Percentiles rank a stretch among this genome's conserved stretches.
Evolutionary conservation across 495 filamentous ascomycete species (phyloP).

Genomic region (Neurospora sp.): DNA sequence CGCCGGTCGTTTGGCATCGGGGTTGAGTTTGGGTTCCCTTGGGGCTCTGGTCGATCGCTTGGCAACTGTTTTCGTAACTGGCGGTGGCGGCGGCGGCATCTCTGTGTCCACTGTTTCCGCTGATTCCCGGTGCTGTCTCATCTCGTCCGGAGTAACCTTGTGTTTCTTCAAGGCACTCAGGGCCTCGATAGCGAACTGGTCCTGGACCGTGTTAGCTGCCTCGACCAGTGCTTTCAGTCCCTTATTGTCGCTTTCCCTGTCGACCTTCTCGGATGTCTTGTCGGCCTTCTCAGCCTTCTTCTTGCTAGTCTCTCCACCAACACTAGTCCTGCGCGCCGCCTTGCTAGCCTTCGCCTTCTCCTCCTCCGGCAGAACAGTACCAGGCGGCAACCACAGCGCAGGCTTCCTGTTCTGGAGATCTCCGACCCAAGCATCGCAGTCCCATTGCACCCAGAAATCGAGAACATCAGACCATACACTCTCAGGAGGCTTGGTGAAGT

Average conservation of each 20-base stretch:
- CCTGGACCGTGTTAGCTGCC: not conserved
- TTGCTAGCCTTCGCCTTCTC: conserved; percentile 20
- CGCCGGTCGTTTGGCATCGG: conserved; percentile 23
- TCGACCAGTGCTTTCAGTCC: not conserved
- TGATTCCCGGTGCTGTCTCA: not conserved
- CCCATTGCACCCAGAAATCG: conserved; percentile 60
- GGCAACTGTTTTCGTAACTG: not conserved
- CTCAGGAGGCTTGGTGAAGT: conserved; percentile 55
- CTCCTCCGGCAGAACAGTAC: conserved; percentile 19
- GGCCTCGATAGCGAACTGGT: not conserved
- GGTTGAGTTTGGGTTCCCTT: conserved; percentile 16
- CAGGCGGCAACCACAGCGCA: conserved; percentile 45
- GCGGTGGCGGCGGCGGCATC: conserved; percentile 1
- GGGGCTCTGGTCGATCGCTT: not conserved
- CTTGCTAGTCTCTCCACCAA: conserved; percentile 16
- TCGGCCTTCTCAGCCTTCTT: conserved; percentile 13
- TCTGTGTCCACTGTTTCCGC: not conserved
- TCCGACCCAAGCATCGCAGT: conserved; percentile 60
- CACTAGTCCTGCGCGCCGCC: conserved; percentile 17
- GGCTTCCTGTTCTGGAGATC: conserved; percentile 45
- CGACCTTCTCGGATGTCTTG: conserved; percentile 1
- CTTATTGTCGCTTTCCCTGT: not conserved
- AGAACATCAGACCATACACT: conserved; percentile 58
- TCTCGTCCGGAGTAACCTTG: not conserved
- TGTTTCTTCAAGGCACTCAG: not conserved